Evolutionary conservation across 2,329 filamentous ascomycete genomes (phyloP).

Genomic region (Knufia petricola): DNA sequence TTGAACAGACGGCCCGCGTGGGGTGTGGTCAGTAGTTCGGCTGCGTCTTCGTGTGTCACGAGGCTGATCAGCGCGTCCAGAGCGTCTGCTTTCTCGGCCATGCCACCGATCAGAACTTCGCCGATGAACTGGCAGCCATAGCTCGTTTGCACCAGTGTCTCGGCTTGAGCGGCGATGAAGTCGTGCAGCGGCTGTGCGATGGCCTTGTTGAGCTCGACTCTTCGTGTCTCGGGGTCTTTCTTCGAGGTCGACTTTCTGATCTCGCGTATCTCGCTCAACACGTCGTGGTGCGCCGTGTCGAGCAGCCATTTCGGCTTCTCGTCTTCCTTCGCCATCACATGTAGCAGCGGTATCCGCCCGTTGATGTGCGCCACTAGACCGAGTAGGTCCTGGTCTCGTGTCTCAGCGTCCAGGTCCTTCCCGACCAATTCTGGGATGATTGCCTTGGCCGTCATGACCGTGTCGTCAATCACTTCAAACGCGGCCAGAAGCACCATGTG

Average conservation of each 20-base stretch:
- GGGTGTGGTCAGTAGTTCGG: conserved; percentile 51
- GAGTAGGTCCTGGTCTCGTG: conserved; percentile 36
- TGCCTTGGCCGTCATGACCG: conserved; percentile 72
- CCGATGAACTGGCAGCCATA: conserved; percentile 82
- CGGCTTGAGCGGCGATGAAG: conserved; percentile 59
- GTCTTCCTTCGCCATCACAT: conserved; percentile 58
- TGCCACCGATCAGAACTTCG: conserved; percentile 67
- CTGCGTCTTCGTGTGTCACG: conserved; percentile 31
- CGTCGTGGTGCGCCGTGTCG: conserved; percentile 51
- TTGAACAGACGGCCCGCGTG: conserved; percentile 77
- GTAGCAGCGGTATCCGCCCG: conserved; percentile 60
- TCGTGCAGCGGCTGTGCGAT: conserved; percentile 67
- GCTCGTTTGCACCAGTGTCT: conserved; percentile 59
- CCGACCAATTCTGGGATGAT: conserved; percentile 81
- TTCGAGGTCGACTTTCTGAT: conserved; percentile 81
- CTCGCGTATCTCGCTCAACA: conserved; percentile 67
- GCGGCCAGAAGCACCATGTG: conserved; percentile 75
- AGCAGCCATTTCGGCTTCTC: conserved; percentile 53
- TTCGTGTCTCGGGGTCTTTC: conserved; percentile 70
- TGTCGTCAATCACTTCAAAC: conserved; percentile 90
- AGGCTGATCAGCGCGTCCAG: conserved; percentile 54
- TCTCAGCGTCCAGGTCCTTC: conserved; percentile 42
- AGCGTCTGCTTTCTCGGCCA: conserved; percentile 66
- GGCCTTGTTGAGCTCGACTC: conserved; percentile 63
- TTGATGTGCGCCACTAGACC: conserved; percentile 35